Conservation (phyloP, 1,284 basidiomycete genomes). For the Inonotus hispidus region DNA sequence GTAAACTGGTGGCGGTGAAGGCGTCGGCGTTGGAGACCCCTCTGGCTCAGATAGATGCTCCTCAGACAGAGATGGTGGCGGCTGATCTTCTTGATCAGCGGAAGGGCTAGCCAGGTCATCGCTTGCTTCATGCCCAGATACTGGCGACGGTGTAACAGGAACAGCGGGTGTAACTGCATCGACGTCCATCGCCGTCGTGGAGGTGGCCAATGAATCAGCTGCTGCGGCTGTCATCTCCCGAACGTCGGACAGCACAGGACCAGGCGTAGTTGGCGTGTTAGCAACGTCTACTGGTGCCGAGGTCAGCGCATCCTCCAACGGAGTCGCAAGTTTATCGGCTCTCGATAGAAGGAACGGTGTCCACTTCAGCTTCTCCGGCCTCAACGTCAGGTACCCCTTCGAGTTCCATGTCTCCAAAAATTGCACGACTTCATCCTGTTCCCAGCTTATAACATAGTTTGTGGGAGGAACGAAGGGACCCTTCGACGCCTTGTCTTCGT, state of each 20-base stretch:
- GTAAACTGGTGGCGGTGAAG: constrained; percentile 6
- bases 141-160: not conserved
- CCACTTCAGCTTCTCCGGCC: constrained; percentile 89
- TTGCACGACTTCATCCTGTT: constrained; percentile 60
- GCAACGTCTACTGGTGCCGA: constrained; percentile 22
- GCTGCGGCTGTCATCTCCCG: not conserved
- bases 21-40: not conserved
- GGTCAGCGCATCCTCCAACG: constrained; percentile 24
- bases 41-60: constrained; percentile 3
- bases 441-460: constrained; percentile 75
- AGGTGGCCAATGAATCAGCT: not conserved
- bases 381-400: constrained; percentile 79
- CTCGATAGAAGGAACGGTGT: constrained; percentile 83
- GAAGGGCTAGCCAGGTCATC: not conserved
- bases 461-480: constrained; percentile 62
- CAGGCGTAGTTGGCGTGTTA: constrained; percentile 13
- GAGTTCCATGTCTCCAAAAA: constrained; percentile 69
- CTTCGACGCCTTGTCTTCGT: constrained; percentile 34
- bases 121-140: not conserved
- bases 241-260: not conserved
- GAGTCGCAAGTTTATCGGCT: constrained; percentile 32
- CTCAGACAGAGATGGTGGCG: not conserved
- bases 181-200: not conserved
- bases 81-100: not conserved
- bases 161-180: not conserved